These are phyloP conservation scores for Trichoderma polysporum DNA, from an alignment of 2,329 filamentous ascomycete genomes.

Conservation along the genomic window DNA sequence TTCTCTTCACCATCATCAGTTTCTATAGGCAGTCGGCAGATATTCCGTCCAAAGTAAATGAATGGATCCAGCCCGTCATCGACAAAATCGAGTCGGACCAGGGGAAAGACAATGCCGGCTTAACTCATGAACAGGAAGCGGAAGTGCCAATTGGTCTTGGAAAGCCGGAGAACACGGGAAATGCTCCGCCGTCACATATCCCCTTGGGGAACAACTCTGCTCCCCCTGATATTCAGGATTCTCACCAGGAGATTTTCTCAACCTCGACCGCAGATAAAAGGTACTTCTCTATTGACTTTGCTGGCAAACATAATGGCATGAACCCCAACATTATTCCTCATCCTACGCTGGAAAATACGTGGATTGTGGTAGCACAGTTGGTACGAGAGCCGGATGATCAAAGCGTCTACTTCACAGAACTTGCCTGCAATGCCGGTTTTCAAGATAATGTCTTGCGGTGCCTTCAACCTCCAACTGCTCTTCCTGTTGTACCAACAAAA, in stretches of 20 bases:
- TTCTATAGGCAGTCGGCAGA: slow-evolving; percentile 22
- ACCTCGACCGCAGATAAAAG: slow-evolving; percentile 44
- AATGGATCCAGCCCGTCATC: slow-evolving; percentile 7
- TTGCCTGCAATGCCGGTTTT: slow-evolving; percentile 53
- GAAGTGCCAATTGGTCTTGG: background rate
- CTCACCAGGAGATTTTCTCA: slow-evolving; percentile 46
- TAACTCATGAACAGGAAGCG: background rate
- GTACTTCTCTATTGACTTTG: slow-evolving; percentile 53
- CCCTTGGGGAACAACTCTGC: background rate
- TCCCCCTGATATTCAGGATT: background rate
- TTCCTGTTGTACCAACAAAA: slow-evolving; percentile 49
- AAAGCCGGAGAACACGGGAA: background rate
- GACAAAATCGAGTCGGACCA: background rate
- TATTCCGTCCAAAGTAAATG: background rate
- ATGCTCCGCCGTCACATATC: background rate
- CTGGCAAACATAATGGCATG: slow-evolving; percentile 36
- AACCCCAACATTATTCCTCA: slow-evolving; percentile 62
- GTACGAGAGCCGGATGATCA: slow-evolving; percentile 30
- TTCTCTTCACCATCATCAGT: slow-evolving; percentile 32
- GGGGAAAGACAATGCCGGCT: background rate
- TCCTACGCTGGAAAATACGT: slow-evolving; percentile 46
- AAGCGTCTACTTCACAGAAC: slow-evolving; percentile 41
- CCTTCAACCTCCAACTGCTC: slow-evolving; percentile 37
- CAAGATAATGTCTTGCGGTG: slow-evolving; percentile 43
- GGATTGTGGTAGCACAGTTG: slow-evolving; percentile 52